These are phyloP conservation scores for Jamesozyma jinghongensis DNA, from an alignment of 805 yeast genomes.

Conservation along the genomic window DNA sequence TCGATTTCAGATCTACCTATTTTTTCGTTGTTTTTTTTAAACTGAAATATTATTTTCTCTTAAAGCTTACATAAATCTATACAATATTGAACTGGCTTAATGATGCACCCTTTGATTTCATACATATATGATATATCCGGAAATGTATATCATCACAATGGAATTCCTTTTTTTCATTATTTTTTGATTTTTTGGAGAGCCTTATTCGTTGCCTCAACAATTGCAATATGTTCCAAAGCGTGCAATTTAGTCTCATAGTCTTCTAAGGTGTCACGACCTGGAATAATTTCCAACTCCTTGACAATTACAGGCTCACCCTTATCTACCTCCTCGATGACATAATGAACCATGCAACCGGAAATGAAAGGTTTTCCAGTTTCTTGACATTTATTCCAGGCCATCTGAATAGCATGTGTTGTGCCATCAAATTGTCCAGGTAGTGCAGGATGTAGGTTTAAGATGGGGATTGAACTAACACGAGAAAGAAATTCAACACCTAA, in stretches of 20 bases:
- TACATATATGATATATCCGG: too few relatives aligned
- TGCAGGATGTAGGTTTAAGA: slow-evolving; percentile 93
- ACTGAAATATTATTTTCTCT: too few relatives aligned
- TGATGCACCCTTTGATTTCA: too few relatives aligned
- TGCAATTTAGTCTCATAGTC: slow-evolving; percentile 80
- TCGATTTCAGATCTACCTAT: too few relatives aligned
- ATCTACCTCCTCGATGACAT: slow-evolving; percentile 93
- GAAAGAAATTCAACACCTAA: slow-evolving; percentile 66
- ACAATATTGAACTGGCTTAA: too few relatives aligned
- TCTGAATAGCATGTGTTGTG: slow-evolving; percentile 81
- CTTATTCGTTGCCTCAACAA: slow-evolving; percentile 78
- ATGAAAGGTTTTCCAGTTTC: slow-evolving; percentile 47
- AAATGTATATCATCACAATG: too few relatives aligned
- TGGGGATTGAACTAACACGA: slow-evolving; percentile 60
- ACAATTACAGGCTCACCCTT: slow-evolving; percentile 85
- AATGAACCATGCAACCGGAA: slow-evolving; percentile 95
- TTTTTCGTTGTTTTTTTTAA: too few relatives aligned
- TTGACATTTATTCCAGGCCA: slow-evolving; percentile 95
- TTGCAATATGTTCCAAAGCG: slow-evolving; percentile 75
- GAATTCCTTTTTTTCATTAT: too few relatives aligned
- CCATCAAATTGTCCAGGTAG: slow-evolving; percentile 97
- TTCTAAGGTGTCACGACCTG: slow-evolving; percentile 63
- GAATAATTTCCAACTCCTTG: slow-evolving; percentile 59
- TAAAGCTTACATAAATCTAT: too few relatives aligned
- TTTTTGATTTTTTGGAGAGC: slow-evolving; percentile 38